phyloP scores from a whole-genome alignment of 2,329 filamentous ascomycete species.

The Phyllosticta citrichinensis region DNA sequence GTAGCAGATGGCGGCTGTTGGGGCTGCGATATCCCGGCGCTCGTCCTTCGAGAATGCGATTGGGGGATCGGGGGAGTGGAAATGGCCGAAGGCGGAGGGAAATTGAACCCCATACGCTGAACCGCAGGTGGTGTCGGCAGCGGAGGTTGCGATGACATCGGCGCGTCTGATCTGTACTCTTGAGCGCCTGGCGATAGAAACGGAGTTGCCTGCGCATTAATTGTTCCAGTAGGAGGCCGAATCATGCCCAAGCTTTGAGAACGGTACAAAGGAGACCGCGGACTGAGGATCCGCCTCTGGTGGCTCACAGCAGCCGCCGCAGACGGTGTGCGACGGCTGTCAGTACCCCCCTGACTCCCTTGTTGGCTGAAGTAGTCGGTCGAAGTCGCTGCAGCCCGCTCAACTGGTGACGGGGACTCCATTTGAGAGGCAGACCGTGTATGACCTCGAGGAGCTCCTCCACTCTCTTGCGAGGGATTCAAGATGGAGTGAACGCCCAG shows the following conservation, averaged over 20 bases:
- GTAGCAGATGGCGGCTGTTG: slow-evolving; percentile 28
- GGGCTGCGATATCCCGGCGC: slow-evolving; percentile 15
- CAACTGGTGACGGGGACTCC: slow-evolving; percentile 31
- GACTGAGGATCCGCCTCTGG: slow-evolving; percentile 43
- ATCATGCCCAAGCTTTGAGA: slow-evolving; percentile 40
- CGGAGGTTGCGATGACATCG: slow-evolving; percentile 35
- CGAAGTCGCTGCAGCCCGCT: slow-evolving; percentile 23
- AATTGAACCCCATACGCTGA: slow-evolving; percentile 25
- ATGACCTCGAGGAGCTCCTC: slow-evolving; percentile 19
- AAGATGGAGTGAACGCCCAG: slow-evolving; percentile 37
- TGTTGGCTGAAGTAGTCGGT: slow-evolving; percentile 18
- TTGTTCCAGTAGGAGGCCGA: slow-evolving; percentile 34
- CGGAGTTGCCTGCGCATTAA: slow-evolving; percentile 40
- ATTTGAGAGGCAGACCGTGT: slow-evolving; percentile 35
- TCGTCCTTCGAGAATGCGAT: slow-evolving; percentile 31
- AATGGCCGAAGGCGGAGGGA: slow-evolving; percentile 17
- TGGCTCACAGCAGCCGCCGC: neutral
- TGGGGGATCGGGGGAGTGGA: slow-evolving; percentile 31
- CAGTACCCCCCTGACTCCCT: neutral
- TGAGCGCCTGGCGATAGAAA: slow-evolving; percentile 35
- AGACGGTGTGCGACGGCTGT: neutral
- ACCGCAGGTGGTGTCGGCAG: slow-evolving; percentile 37
- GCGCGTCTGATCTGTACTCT: slow-evolving; percentile 28
- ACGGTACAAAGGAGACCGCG: slow-evolving; percentile 46
- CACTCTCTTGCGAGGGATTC: slow-evolving; percentile 27